Evolutionary conservation across 495 filamentous ascomycete species (phyloP), one percentile per base, ranked within the genome.

Genomic region (Articulospora tetracladia): DNA sequence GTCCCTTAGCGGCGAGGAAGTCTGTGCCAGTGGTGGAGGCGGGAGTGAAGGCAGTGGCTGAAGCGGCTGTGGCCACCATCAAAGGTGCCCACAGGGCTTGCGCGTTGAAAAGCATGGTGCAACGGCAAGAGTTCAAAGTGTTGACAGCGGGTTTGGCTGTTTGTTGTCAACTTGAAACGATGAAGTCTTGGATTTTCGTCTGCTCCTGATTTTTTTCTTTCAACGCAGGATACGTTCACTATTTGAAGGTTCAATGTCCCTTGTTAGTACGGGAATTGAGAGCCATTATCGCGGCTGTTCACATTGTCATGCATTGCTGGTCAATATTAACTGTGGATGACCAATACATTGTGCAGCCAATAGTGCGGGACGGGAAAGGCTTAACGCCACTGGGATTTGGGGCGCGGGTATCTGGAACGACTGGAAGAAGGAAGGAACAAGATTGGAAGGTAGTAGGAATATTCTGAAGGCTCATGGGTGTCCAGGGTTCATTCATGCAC

Each of bases 11-110:
- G 8, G 64, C 64, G 22, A 66, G 48, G n/a, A 60, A 7, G 48
- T 66, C 64, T 3, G 64, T 66, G n/a, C 20, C 46, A 24, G 34
- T 52, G 13, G 64, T 66, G n/a, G 53, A 57, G 13, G 64, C 64
- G 25, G 59, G 64, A 44, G 61, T 64, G 34, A 34, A 60, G 8
- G 32, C 48, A 39, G 34, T 41, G 2, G 25, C 48, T 22, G 25
- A 28, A 20, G 59, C 55, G 25, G 32, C 44, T 1, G 57, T 11
- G 7, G 46, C 54, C 20, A 53, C 26, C 27, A 62, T 13, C 11
- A 62, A 28, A 53, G 51, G 51, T 41, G 50, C 44, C 50, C 49
- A 54, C 1, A 51, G 8, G 1, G 55, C 47, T 17, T 15, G 44
- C 20, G 27, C 13, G 46, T 57, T 36, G 48, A 62, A 58, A 62